phyloP scores from a whole-genome alignment of 768 basidiomycete species.

The Lentinula guzmanii region DNA sequence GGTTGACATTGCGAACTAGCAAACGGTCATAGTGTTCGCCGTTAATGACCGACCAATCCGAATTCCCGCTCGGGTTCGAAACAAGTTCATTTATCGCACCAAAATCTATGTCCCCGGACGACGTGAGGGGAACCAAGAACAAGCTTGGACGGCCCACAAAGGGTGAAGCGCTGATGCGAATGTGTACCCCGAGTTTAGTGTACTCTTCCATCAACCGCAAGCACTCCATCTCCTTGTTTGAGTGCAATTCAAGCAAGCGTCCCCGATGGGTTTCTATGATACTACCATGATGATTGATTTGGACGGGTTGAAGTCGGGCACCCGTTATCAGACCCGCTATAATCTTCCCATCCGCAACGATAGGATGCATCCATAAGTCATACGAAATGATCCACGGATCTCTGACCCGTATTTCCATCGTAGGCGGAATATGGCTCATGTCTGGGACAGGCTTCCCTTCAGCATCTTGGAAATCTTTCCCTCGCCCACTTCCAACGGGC shows the following conservation, averaged over 20 bases:
- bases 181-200: slow-evolving; percentile 56
- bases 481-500: slow-evolving; percentile 52
- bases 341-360: slow-evolving; percentile 43
- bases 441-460: slow-evolving; percentile 42
- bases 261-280: slow-evolving; percentile 28
- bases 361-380: slow-evolving; percentile 57
- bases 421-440: slow-evolving; percentile 39
- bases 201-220: slow-evolving; percentile 57
- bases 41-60: slow-evolving; percentile 50
- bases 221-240: slow-evolving; percentile 38
- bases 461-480: slow-evolving; percentile 44
- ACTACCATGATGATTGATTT: slow-evolving; percentile 31
- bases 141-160: slow-evolving; percentile 46
- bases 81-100: slow-evolving; percentile 45
- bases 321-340: slow-evolving; percentile 67
- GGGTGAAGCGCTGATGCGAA: slow-evolving; percentile 55
- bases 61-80: slow-evolving; percentile 39
- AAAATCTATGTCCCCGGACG: slow-evolving; percentile 49
- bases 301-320: slow-evolving; percentile 41
- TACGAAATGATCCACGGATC: slow-evolving; percentile 61
- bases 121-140: slow-evolving; percentile 63
- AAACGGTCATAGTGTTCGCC: slow-evolving; percentile 43
- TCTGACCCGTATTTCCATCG: slow-evolving; percentile 54
- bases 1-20: slow-evolving; percentile 49
- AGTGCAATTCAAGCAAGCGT: slow-evolving; percentile 30